Conservation (phyloP, 2,329 filamentous ascomycete species). For the Anthostomella pinea region DNA sequence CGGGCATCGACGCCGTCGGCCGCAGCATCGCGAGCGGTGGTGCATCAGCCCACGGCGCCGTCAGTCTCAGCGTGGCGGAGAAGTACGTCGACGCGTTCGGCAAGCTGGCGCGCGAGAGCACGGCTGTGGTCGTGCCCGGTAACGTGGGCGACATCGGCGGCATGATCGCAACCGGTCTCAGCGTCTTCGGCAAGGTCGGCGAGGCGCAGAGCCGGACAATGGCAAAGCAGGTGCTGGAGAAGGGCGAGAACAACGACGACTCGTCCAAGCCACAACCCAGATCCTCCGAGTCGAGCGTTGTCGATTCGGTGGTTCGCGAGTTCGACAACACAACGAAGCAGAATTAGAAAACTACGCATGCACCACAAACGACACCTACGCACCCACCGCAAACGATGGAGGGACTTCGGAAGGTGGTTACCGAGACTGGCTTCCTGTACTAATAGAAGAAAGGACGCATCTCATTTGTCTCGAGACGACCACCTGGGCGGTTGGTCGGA, state of each 20-base stretch:
- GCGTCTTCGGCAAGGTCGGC: constrained; percentile 91
- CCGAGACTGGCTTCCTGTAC: constrained; percentile 11
- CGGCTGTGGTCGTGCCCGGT: constrained; percentile 89
- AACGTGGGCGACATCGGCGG: constrained; percentile 94
- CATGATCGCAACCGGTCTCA: constrained; percentile 95
- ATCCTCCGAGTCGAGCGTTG: constrained; percentile 17
- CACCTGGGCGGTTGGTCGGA: background rate
- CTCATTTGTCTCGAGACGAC: constrained; percentile 5
- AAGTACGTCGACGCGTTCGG: constrained; percentile 97
- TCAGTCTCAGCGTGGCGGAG: constrained; percentile 88
- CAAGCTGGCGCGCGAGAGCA: constrained; percentile 91
- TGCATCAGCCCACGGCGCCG: constrained; percentile 73
- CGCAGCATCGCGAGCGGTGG: constrained; percentile 70
- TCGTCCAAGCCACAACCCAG: constrained; percentile 2
- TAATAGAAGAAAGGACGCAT: constrained; percentile 5
- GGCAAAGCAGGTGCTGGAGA: constrained; percentile 49
- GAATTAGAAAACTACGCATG: constrained; percentile 14
- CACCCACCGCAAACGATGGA: background rate
- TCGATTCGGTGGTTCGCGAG: constrained; percentile 31
- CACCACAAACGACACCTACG: background rate
- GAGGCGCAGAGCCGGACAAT: constrained; percentile 71
- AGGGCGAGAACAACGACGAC: constrained; percentile 18
- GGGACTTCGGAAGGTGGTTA: too few relatives aligned
- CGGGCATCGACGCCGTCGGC: constrained; percentile 84
- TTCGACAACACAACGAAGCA: constrained; percentile 30